phyloP scores from a whole-genome alignment of 2,329 filamentous ascomycete species.

The Ophiostoma montium region DNA sequence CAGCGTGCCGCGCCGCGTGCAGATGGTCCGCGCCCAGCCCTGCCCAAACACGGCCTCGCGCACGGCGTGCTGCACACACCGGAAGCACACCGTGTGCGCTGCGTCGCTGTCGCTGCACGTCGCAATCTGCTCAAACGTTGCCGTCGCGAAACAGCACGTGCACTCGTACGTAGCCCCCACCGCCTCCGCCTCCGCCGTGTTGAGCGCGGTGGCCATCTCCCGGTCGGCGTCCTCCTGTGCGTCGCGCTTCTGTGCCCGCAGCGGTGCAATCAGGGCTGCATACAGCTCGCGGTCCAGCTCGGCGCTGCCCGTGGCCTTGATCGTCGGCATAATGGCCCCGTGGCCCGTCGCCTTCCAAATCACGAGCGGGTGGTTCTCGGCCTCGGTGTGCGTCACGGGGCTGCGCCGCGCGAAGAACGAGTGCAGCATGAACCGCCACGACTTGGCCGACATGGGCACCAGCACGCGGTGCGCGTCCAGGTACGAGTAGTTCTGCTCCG shows the following conservation, averaged over 20 bases:
- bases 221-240: conserved; percentile 37
- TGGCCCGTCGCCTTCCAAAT: conserved; percentile 44
- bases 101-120: conserved; percentile 45
- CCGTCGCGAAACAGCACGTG: conserved; percentile 61
- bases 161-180: conserved; percentile 51
- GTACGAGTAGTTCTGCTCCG: conserved; percentile 70
- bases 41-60: conserved; percentile 88
- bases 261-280: conserved; percentile 38
- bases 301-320: conserved; percentile 51
- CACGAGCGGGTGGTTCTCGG: conserved; percentile 48
- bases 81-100: conserved; percentile 64
- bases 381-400: conserved; percentile 23
- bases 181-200: conserved; percentile 44
- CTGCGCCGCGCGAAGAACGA: conserved; percentile 52
- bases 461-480: conserved; percentile 56
- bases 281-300: conserved; percentile 51
- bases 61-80: conserved; percentile 68
- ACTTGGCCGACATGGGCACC: conserved; percentile 53
- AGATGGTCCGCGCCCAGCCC: conserved; percentile 72
- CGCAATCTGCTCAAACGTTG: conserved; percentile 59
- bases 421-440: conserved; percentile 63
- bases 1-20: conserved; percentile 57
- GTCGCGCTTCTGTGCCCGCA: conserved; percentile 29
- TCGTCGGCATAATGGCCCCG: conserved; percentile 41
- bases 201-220: conserved; percentile 36